These are phyloP conservation scores for Ceratopteris richardii DNA, from an alignment of 75 land plant genomes.

Conservation along the genomic window DNA sequence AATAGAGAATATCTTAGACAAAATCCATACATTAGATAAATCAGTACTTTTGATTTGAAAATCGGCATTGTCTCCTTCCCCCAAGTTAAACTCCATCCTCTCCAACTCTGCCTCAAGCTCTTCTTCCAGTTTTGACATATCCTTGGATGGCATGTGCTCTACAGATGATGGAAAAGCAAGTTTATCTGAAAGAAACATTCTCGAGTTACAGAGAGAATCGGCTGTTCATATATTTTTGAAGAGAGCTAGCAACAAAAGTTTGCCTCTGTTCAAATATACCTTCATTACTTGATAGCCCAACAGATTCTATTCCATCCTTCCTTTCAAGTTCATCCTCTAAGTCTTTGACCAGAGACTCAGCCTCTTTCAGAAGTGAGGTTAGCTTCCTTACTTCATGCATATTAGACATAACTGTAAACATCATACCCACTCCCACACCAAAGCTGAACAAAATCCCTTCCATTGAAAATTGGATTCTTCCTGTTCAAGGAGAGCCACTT, in stretches of 20 bases:
- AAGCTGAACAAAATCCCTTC: conserved; percentile 35
- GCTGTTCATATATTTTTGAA: neutral
- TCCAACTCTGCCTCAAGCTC: conserved; percentile 53
- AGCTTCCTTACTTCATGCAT: conserved; percentile 52
- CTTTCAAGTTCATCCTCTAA: conserved; percentile 79
- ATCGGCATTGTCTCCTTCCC: neutral
- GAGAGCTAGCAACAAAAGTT: neutral
- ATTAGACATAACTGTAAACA: conserved; percentile 27
- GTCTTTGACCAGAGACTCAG: conserved; percentile 56
- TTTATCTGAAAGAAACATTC: neutral
- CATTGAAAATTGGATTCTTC: conserved; percentile 11
- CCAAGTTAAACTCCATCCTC: conserved; percentile 25
- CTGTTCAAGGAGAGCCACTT: no score
- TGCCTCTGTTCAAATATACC: neutral
- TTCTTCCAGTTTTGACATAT: conserved; percentile 30
- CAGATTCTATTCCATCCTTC: conserved; percentile 15
- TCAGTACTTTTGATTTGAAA: neutral
- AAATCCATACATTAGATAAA: no score
- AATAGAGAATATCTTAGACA: no score
- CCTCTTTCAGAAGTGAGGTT: conserved; percentile 40
- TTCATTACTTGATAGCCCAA: neutral
- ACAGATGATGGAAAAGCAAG: no score
- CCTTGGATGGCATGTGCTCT: neutral
- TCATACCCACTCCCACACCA: conserved; percentile 68
- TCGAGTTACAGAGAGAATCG: neutral